A percentile compares a stretch with the other conserved stretches of the same genome.
Evolutionary conservation across 1,284 basidiomycete genomes (phyloP).

Genomic region (Ceratobasidium sp.): DNA sequence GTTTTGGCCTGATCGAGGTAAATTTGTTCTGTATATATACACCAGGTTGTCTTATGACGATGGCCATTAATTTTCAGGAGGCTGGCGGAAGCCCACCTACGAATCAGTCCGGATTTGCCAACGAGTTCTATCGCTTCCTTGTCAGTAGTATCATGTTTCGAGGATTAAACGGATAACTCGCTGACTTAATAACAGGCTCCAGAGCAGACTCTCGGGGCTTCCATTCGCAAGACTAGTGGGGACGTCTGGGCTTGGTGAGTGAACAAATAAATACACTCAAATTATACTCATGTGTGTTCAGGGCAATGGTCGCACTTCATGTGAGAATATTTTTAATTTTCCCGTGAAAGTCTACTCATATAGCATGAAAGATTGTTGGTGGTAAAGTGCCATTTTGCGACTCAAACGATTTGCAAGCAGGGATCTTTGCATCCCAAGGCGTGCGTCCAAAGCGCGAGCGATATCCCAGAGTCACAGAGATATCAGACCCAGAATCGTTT

Average conservation of each 20-base stretch:
- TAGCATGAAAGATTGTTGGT: slow-evolving; percentile 1
- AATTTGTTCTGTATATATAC: too few relatives aligned
- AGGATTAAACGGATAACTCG: too few relatives aligned
- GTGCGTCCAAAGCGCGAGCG: neutral
- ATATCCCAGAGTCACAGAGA: slow-evolving; percentile 9
- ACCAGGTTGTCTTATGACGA: neutral
- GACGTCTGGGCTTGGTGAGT: slow-evolving; percentile 38
- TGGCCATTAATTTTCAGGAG: neutral
- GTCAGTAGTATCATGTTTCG: neutral
- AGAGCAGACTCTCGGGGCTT: neutral
- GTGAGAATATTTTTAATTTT: neutral
- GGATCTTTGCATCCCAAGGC: neutral
- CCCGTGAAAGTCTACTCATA: neutral
- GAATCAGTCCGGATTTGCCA: neutral
- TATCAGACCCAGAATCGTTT: slow-evolving; percentile 1
- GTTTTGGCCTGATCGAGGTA: slow-evolving; percentile 8
- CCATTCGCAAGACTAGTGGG: neutral
- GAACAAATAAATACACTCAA: neutral
- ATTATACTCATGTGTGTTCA: neutral
- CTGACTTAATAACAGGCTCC: neutral
- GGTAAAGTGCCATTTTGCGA: slow-evolving; percentile 5
- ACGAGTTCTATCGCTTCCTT: neutral
- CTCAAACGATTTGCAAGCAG: slow-evolving; percentile 5
- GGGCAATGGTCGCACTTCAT: slow-evolving; percentile 33
- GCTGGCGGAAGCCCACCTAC: neutral